Conservation (phyloP, 2,329 filamentous ascomycete genomes). For the Juglanconis oblonga region DNA sequence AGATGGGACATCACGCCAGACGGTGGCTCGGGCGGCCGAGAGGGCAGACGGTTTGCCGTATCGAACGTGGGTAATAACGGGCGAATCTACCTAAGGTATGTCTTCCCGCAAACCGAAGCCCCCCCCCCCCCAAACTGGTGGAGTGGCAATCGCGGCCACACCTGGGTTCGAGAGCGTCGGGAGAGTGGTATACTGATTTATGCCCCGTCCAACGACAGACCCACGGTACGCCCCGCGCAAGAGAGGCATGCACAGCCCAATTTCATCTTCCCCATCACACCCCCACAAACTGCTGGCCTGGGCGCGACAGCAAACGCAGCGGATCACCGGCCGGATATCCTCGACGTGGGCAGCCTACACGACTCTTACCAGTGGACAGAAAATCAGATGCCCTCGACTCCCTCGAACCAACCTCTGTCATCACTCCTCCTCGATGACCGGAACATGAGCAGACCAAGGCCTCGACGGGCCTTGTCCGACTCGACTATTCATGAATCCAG, state of each 20-base stretch:
- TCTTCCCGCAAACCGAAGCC: not conserved
- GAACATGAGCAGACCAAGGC: constrained; percentile 35
- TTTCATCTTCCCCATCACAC: constrained; percentile 59
- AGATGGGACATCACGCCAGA: constrained; percentile 59
- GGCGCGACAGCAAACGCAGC: constrained; percentile 39
- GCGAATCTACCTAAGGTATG: constrained; percentile 77
- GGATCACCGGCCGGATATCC: constrained; percentile 24
- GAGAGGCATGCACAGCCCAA: constrained; percentile 60
- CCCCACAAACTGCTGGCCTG: constrained; percentile 56
- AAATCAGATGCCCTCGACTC: constrained; percentile 36
- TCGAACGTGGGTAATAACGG: constrained; percentile 82
- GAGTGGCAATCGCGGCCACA: not conserved
- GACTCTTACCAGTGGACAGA: constrained; percentile 41
- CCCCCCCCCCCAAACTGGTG: not conserved
- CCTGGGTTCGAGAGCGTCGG: no score
- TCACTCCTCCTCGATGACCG: constrained; percentile 32
- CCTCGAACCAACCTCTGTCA: constrained; percentile 29
- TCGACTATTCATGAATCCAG: constrained; percentile 69
- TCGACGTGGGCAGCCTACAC: constrained; percentile 26
- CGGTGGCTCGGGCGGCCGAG: constrained; percentile 57
- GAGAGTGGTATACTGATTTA: not conserved
- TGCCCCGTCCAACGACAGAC: constrained; percentile 37
- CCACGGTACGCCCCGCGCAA: constrained; percentile 58
- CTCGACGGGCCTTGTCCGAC: constrained; percentile 69
- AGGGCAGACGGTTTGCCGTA: constrained; percentile 73